A percentile compares a stretch with the other conserved stretches of the same genome.
Conservation (phyloP, 352 stramenopile species). For the Globisporangium acanthophoron region DNA sequence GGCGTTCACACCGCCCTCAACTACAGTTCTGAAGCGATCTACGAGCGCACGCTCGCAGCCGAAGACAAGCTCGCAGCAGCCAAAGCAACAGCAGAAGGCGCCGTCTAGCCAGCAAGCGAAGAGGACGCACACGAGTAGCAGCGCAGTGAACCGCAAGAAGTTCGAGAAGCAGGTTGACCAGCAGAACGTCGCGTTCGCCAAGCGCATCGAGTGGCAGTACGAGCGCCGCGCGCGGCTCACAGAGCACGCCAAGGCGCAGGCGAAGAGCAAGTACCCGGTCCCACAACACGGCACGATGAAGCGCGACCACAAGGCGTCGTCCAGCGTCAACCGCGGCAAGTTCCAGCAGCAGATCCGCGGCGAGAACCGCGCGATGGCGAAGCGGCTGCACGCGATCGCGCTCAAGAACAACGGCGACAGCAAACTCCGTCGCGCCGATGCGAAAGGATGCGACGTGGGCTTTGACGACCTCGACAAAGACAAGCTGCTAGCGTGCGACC, state of each 20-base stretch:
- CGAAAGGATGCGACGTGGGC: slow-evolving; percentile 10
- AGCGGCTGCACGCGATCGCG: slow-evolving; percentile 36
- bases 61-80: not conserved
- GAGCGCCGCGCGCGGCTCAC: slow-evolving; percentile 20
- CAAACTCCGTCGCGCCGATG: not conserved
- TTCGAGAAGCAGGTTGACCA: slow-evolving; percentile 52
- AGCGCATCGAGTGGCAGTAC: slow-evolving; percentile 36
- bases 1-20: not conserved
- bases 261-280: slow-evolving; percentile 32
- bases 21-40: not conserved
- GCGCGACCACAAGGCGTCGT: slow-evolving; percentile 49
- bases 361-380: slow-evolving; percentile 55
- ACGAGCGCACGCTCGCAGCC: slow-evolving; percentile 1
- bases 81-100: slow-evolving; percentile 1
- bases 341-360: slow-evolving; percentile 39
- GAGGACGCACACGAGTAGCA: slow-evolving; percentile 41
- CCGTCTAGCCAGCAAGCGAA: not conserved
- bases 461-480: slow-evolving; percentile 35
- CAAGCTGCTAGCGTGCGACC: slow-evolving; percentile 38
- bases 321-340: slow-evolving; percentile 52
- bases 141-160: slow-evolving; percentile 41
- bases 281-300: slow-evolving; percentile 39
- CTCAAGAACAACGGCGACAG: slow-evolving; percentile 1
- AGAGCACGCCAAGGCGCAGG: slow-evolving; percentile 23
- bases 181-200: slow-evolving; percentile 56